These are phyloP conservation scores for Closterium sp. DNA, from an alignment of 139 green algal genomes.

Conservation along the genomic window DNA sequence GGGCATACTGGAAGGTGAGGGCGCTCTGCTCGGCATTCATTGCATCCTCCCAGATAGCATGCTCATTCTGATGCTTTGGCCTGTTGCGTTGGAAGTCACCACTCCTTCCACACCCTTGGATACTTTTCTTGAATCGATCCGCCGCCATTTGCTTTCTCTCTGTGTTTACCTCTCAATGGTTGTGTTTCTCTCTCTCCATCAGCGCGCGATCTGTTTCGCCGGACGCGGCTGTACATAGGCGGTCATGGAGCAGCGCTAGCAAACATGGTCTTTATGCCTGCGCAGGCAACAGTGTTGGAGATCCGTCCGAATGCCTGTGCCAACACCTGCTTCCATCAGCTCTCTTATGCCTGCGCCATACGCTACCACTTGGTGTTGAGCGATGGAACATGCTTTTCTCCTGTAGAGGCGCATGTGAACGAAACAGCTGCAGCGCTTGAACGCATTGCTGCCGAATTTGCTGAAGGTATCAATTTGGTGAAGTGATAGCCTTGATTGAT, in stretches of 20 bases:
- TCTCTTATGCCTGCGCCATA: not conserved
- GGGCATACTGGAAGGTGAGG: not conserved
- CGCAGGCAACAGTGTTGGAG: not conserved
- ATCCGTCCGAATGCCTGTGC: not conserved
- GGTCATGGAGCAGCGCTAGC: constrained; percentile 3
- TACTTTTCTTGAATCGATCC: no score
- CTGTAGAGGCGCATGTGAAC: not conserved
- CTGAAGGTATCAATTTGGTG: no score
- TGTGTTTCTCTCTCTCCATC: not conserved
- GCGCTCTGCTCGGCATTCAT: no score
- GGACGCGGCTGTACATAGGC: constrained; percentile 1
- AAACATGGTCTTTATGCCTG: constrained; percentile 18
- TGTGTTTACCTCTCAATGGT: no score
- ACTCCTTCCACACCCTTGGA: no score
- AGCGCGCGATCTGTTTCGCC: constrained; percentile 1
- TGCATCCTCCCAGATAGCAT: no score
- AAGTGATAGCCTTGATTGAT: no score
- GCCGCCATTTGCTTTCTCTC: not conserved
- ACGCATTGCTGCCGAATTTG: not conserved
- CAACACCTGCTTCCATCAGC: constrained; percentile 16
- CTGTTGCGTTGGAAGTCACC: no score
- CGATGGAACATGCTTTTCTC: not conserved
- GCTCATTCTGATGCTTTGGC: no score
- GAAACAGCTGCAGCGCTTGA: not conserved
- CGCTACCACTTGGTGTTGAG: constrained; percentile 5